phyloP scores from a whole-genome alignment of 257 asterid genomes.

The Rauvolfia tetraphylla region DNA sequence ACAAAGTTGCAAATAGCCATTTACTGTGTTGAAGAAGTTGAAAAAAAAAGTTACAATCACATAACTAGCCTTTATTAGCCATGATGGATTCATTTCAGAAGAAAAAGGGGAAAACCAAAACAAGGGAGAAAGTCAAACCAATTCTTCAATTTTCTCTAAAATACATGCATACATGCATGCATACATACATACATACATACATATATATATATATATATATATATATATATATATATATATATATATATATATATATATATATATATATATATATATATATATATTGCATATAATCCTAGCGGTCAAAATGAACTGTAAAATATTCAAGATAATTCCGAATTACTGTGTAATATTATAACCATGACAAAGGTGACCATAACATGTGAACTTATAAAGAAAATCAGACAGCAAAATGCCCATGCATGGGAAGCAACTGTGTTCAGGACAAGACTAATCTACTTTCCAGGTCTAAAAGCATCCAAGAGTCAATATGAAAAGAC shows the following conservation, averaged over 20 bases:
- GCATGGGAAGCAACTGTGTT: not conserved
- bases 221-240: too few species aligned
- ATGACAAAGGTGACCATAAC: not conserved
- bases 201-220: too few species aligned
- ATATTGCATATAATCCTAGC: not conserved
- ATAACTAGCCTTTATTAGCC: not conserved
- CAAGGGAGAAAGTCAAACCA: not conserved
- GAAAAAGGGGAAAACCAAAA: not conserved
- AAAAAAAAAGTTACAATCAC: not conserved
- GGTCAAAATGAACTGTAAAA: not conserved
- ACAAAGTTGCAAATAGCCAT: constrained; percentile 28
- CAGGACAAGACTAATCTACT: not conserved
- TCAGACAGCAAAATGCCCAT: not conserved
- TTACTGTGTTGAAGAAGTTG: not conserved
- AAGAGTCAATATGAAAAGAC: not conserved
- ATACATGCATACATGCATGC: too few species aligned
- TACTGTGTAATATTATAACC: not conserved
- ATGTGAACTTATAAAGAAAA: not conserved
- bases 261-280: not conserved
- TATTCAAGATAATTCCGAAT: not conserved
- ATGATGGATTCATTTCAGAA: not conserved
- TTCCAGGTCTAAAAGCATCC: not conserved
- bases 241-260: too few species aligned
- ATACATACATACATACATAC: too few species aligned
- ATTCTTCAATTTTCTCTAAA: too few species aligned